Base-by-base conservation (phyloP, 805 yeast species). In the Candida stauntonica region DNA sequence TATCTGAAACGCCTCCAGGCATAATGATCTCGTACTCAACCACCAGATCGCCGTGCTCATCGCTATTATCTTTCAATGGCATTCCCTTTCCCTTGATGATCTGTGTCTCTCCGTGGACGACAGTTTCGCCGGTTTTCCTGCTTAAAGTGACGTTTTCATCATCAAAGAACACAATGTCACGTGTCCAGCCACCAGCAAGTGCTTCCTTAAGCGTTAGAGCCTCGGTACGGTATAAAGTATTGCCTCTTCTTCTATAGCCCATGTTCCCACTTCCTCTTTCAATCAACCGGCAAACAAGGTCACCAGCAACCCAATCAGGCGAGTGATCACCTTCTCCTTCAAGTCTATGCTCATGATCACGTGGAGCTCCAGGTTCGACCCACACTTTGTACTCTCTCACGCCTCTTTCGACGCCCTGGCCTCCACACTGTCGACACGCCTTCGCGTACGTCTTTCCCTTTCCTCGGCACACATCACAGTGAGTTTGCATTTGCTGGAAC, bases 301-400 rank as follows among this genome's bases (percentile, higher is more conserved):
- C 86, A 15, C 99, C 99, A 4, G 95, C 76, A 5, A 70, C 73
- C 70, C 77, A 72, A 38, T 85, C 95, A 2, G 98, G 97, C 47
- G 72, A 72, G 55, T 79, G 83, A 56, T 91, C 94, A 5, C 91
- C 88, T 60, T 87, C 87, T 3, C 91, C 94, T 34, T 68, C 69
- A 35, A 81, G 64, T 1, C 74, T 71, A 47, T 77, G 76, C 29
- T 70, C 70, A 50, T 72, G 71, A 41, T 75, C 73, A 51, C 89
- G 67, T 9, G 76, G 70, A 8, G 79, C 65, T 18, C 99, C 99
- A 0, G 88, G 81, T 27, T 72, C 73, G 15, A 93, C 51, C 50
- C 75, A 75, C 15, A 88, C 63, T 31, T 69, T 70, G 61, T 81
- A 81, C 16, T 68, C 64, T 52, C 91, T 74, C 9, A 52, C 51